Evolutionary conservation across 2,329 filamentous ascomycete genomes (phyloP).

Genomic region (Penicillium sp.): DNA sequence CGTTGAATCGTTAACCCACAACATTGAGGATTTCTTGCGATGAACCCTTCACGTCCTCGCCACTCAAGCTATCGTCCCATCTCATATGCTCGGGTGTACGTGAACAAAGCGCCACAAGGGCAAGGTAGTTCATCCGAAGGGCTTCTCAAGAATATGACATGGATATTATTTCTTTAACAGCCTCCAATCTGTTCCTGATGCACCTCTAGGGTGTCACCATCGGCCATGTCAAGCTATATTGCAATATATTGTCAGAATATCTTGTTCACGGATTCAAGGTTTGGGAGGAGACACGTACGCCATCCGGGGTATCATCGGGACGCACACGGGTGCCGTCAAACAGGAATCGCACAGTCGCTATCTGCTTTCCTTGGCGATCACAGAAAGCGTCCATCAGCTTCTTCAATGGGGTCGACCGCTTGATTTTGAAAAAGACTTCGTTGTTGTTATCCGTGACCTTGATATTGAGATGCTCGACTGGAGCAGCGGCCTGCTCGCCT

Average conservation of each 20-base stretch:
- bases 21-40: conserved; percentile 9
- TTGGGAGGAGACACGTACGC: conserved; percentile 61
- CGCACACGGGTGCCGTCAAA: conserved; percentile 96
- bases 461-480: conserved; percentile 90
- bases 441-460: conserved; percentile 99
- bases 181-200: conserved; percentile 98
- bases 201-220: conserved; percentile 94
- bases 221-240: conserved; percentile 86
- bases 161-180: not conserved
- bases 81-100: not conserved
- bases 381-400: conserved; percentile 99
- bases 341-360: conserved; percentile 83
- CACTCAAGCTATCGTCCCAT: not conserved
- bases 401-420: conserved; percentile 90
- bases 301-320: conserved; percentile 84
- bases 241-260: conserved; percentile 1
- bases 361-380: conserved; percentile 87
- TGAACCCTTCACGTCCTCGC: not conserved
- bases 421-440: conserved; percentile 99
- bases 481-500: conserved; percentile 30
- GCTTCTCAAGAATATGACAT: not conserved
- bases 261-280: not conserved
- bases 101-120: not conserved
- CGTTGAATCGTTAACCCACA: conserved; percentile 22
- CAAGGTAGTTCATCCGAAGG: not conserved